Conservation (phyloP, 495 filamentous ascomycete species). For the Aspergillus cavernicola region DNA sequence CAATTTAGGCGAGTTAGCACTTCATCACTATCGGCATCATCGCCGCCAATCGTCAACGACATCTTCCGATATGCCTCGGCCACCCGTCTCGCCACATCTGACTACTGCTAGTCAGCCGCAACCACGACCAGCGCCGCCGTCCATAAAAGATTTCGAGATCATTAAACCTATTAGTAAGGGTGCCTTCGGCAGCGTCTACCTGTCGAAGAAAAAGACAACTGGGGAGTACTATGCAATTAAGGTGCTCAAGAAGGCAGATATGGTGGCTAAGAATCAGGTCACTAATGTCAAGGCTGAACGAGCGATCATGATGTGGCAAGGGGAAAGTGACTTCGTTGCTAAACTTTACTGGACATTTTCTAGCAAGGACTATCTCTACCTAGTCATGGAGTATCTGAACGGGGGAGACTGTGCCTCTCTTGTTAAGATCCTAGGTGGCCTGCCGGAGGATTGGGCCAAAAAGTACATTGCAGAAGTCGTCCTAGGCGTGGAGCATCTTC, state of each 20-base stretch:
- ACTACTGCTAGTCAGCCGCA: conserved; percentile 65
- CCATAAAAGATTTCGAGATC: conserved; percentile 99
- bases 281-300: conserved; percentile 98
- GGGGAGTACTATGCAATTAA: conserved; percentile 99
- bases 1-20: conserved; percentile 69
- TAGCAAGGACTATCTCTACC: conserved; percentile 97
- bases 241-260: conserved; percentile 96
- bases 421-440: conserved; percentile 84
- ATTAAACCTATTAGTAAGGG: conserved; percentile 99
- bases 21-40: conserved; percentile 64
- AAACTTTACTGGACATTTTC: conserved; percentile 99
- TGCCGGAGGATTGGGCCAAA: conserved; percentile 95
- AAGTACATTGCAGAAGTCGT: conserved; percentile 96
- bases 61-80: conserved; percentile 64
- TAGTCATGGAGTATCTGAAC: conserved; percentile 99
- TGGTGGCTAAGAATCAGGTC: conserved; percentile 99
- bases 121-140: conserved; percentile 80
- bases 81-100: conserved; percentile 78
- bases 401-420: conserved; percentile 95
- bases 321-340: conserved; percentile 97
- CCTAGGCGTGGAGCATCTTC: conserved; percentile 90
- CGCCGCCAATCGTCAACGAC: conserved; percentile 89
- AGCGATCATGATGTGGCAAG: conserved; percentile 99
- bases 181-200: conserved; percentile 95
- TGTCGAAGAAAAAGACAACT: conserved; percentile 97